Percentiles rank a stretch among this genome's conserved stretches.
Conservation (phyloP, 2,329 filamentous ascomycete genomes). For the Claviceps humidiphila region DNA sequence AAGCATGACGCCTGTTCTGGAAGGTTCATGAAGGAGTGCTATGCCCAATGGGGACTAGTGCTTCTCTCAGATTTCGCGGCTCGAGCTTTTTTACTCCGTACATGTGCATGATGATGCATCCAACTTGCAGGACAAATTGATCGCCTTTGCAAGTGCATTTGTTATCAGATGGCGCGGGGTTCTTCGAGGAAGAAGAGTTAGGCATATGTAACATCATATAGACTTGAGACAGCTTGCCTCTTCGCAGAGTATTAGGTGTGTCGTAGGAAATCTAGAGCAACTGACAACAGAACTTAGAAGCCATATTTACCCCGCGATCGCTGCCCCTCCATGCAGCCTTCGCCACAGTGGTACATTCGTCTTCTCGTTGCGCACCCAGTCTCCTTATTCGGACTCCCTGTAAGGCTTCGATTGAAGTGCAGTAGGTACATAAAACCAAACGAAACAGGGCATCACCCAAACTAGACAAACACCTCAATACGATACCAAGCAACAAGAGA, state of each 20-base stretch:
- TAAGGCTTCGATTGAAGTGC: too few relatives aligned
- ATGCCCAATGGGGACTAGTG: constrained; percentile 16
- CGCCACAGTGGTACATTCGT: background rate
- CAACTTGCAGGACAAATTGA: background rate
- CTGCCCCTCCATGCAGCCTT: background rate
- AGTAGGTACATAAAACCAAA: too few relatives aligned
- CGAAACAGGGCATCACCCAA: background rate
- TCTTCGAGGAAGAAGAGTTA: too few relatives aligned
- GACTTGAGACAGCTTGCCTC: too few relatives aligned
- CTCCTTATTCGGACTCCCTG: too few relatives aligned
- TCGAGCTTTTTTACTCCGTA: background rate
- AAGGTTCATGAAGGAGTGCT: constrained; percentile 22
- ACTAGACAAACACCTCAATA: background rate
- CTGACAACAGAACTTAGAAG: background rate
- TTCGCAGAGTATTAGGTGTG: too few relatives aligned
- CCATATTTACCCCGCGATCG: background rate
- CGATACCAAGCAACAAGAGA: background rate
- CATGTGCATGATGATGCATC: too few relatives aligned
- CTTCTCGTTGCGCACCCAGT: too few relatives aligned
- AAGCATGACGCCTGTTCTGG: constrained; percentile 22
- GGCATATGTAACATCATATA: too few relatives aligned
- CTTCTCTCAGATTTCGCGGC: background rate
- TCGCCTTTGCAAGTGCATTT: too few relatives aligned
- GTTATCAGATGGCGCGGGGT: too few relatives aligned
- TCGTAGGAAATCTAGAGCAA: background rate